Percentiles rank a stretch among this genome's conserved stretches.
These are phyloP conservation scores for Tylopilus sp. DNA, from an alignment of 768 basidiomycete genomes.

Conservation along the genomic window DNA sequence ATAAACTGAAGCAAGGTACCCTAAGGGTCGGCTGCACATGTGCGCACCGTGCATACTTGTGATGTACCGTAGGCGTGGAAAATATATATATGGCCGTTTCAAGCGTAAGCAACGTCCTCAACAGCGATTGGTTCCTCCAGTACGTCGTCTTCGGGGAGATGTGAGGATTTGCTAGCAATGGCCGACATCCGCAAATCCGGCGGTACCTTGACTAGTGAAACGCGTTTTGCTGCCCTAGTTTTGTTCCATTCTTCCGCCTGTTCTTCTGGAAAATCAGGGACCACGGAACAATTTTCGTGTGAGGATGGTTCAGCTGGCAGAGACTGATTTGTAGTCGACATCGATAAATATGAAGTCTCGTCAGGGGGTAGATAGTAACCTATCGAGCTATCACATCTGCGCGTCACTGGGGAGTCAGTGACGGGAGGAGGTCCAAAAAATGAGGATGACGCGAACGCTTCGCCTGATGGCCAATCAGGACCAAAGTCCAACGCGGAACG, in stretches of 20 bases:
- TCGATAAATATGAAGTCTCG: slow-evolving; percentile 21
- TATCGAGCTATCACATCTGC: slow-evolving; percentile 28
- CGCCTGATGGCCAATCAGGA: slow-evolving; percentile 44
- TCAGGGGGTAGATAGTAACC: slow-evolving; percentile 31
- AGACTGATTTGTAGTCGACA: slow-evolving; percentile 17
- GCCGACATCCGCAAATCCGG: slow-evolving; percentile 40
- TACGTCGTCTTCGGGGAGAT: background rate
- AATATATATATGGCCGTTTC: slow-evolving; percentile 3
- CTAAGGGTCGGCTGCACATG: slow-evolving; percentile 2
- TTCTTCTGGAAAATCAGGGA: slow-evolving; percentile 51
- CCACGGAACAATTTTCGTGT: slow-evolving; percentile 47
- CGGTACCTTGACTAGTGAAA: slow-evolving; percentile 75
- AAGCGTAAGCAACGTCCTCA: slow-evolving; percentile 1
- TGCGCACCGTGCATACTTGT: slow-evolving; percentile 3
- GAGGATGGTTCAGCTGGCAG: slow-evolving; percentile 21
- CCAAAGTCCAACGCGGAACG: slow-evolving; percentile 63
- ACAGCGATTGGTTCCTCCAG: slow-evolving; percentile 11
- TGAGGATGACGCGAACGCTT: slow-evolving; percentile 34
- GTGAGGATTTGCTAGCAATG: slow-evolving; percentile 18
- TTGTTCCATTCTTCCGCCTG: slow-evolving; percentile 88
- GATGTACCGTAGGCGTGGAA: slow-evolving; percentile 5
- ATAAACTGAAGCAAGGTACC: slow-evolving; percentile 10
- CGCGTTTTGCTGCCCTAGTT: slow-evolving; percentile 80
- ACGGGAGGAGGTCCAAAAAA: slow-evolving; percentile 30
- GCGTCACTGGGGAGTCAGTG: slow-evolving; percentile 36